Conservation (phyloP, 345 rosid genomes). For the Limnanthes douglasii region DNA sequence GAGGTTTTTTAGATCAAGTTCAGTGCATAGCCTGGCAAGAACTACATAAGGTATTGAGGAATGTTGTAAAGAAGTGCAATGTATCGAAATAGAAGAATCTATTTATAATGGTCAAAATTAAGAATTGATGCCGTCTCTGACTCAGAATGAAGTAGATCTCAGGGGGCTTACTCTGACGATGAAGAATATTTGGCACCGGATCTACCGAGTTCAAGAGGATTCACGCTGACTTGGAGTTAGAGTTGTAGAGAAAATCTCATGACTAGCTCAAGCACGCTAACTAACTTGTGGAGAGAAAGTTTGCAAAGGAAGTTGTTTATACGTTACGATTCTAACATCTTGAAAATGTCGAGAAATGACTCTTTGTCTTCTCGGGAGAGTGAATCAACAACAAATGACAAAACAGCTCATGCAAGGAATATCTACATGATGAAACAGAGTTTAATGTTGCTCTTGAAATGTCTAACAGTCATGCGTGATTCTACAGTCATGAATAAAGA, state of each 20-base stretch:
- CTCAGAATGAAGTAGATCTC: conserved; percentile 7
- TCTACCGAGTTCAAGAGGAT: conserved; percentile 36
- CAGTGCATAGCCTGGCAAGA: conserved; percentile 17
- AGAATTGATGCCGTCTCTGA: conserved; percentile 15
- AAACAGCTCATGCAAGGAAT: conserved; percentile 31
- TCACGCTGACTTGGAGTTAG: conserved; percentile 37
- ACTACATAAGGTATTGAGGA: conserved; percentile 37
- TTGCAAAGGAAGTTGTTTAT: conserved; percentile 18
- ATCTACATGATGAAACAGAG: conserved; percentile 31
- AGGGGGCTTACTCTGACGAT: too few relatives aligned
- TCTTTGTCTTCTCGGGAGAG: conserved; percentile 71
- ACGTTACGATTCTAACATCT: conserved; percentile 17
- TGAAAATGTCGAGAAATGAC: conserved; percentile 40
- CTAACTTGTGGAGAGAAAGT: conserved; percentile 36
- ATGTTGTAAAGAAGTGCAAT: conserved; percentile 77
- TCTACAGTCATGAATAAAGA: conserved; percentile 77
- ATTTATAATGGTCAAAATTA: conserved; percentile 24
- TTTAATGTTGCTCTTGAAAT: conserved; percentile 50
- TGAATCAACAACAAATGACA: conserved; percentile 33
- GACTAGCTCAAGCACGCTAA: conserved; percentile 52
- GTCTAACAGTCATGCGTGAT: conserved; percentile 92
- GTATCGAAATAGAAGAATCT: conserved; percentile 55
- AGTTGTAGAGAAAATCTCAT: conserved; percentile 29
- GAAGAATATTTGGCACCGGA: conserved; percentile 10
- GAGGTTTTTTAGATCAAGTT: conserved; percentile 20